Evolutionary conservation across 1,284 basidiomycete genomes (phyloP), one percentile per base, ranked within the genome.

Genomic region (Cutaneotrichosporon cutaneum): DNA sequence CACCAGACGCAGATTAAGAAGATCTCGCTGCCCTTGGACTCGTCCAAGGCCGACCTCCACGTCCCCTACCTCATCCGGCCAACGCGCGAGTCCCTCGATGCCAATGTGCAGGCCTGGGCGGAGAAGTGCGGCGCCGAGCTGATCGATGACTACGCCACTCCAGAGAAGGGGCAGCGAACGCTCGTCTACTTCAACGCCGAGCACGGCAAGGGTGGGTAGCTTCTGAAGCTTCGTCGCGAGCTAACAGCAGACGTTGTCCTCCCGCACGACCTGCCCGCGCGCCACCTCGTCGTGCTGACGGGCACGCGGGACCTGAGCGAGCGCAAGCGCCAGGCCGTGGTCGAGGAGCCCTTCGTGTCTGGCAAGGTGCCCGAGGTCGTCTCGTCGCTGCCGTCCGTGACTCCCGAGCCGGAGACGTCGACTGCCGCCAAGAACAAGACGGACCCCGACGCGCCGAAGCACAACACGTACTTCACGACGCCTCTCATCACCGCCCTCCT

Each of bases 341-440:
- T n/a, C n/a, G 61, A 58, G 55, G 56, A 54, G 58, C 47, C 36
- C 52, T 57, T 42, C 58, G 53, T 16, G 60, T 64, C 48, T 54
- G 59, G 30, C 56, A 60, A 92, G 80, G 92, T 88, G 81, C 89
- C 90, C 90, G 59, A 91, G 87, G 61, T 92, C 88, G 69, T 93
- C 92, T 59, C 92, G 45, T 47, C 45, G 22, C 24, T 26, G 10
- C 45, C 45, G 45, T 47, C 24, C 6, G 10, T 16, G 85, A n/a
- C 32, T 5, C 16, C 32, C 51, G 77, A 56, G 39, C 16, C 35
- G 27, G 30, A 9, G 21, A 36, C 3, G 52, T 54, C 26, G 54
- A 47, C 18, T 13, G 52, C 51, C 13, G 27, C 21, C 22, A 64
- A 65, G 35, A 48, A 61, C 44, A 39, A 54, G 42, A 59, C 53